Evolutionary conservation across 352 stramenopile species (phyloP).

Genomic region (Pythium volutum): DNA sequence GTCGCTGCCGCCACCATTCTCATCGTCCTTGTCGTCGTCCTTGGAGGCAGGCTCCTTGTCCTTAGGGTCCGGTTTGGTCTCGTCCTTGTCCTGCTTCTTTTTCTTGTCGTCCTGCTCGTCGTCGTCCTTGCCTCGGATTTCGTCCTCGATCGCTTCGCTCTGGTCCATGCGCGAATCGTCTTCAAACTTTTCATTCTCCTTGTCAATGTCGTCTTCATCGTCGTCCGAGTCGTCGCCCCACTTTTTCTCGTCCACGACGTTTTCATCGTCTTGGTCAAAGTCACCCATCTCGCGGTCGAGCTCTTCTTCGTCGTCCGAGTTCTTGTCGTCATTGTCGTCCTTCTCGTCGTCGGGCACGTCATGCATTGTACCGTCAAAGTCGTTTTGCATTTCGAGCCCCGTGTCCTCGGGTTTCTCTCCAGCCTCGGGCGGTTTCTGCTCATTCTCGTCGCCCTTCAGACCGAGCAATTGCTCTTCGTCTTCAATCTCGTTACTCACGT

Average conservation of each 20-base stretch:
- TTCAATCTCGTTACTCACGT: conserved; percentile 99
- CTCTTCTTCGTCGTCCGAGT: conserved; percentile 93
- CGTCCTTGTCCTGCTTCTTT: conserved; percentile 80
- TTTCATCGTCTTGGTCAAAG: conserved; percentile 93
- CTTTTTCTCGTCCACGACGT: conserved; percentile 99
- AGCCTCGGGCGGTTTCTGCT: conserved; percentile 60
- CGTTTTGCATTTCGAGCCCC: conserved; percentile 99
- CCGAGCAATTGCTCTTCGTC: conserved; percentile 99
- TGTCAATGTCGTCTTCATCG: conserved; percentile 93
- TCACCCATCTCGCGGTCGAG: conserved; percentile 99
- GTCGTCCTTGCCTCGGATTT: conserved; percentile 86
- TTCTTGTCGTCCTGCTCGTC: conserved; percentile 48
- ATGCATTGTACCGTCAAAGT: conserved; percentile 99
- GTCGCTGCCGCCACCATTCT: conserved; percentile 48
- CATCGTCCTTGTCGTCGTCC: conserved; percentile 43
- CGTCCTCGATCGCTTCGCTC: conserved; percentile 76
- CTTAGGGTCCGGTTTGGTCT: conserved; percentile 1
- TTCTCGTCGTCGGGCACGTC: conserved; percentile 94
- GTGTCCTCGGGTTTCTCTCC: conserved; percentile 85
- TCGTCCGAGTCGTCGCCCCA: conserved; percentile 94
- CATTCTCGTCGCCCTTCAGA: conserved; percentile 91
- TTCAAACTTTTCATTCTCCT: conserved; percentile 95
- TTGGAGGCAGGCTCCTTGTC: conserved; percentile 80
- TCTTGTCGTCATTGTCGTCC: conserved; percentile 79
- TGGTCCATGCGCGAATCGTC: conserved; percentile 82